Base-by-base conservation (phyloP, 768 basidiomycete species). In the Tricholoma hemisulphureum region DNA sequence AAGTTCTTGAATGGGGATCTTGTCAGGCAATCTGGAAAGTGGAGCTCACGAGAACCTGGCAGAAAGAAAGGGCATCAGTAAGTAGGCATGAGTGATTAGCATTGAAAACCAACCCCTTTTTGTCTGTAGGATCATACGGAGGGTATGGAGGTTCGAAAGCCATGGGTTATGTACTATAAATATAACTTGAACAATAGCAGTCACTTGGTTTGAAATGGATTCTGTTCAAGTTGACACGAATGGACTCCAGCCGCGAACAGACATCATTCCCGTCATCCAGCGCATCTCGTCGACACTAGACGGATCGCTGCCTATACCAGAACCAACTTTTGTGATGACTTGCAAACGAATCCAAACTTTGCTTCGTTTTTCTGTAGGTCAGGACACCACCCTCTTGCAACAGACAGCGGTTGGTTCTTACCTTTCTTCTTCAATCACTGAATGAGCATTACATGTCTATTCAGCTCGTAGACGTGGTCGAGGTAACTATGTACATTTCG, bases 51-150 rank as follows among this genome's bases (percentile, higher is more conserved):
- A 85, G 69, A 88, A 91, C 62, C 89, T 89, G 61, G 10, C 23
- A 51, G 43, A 50, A 21, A n/a, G 13, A 48, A n/a, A 57, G 37
- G 59, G 54, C 13, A 34, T 54, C 6, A 49, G 48, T 32, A 28
- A 49, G n/a, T n/a, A 10, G 26, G 26, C n/a, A 8, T 16, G n/a
- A n/a, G n/a, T n/a, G n/a, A 31, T 37, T 28, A 41, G 41, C 52
- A 10, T 37, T 13, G 37, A 9, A 39, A 26, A 64, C 79, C 63
- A 66, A 88, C 89, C 88, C 77, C 24, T 74, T 63, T 69, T 73
- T 84, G 69, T 92, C 91, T 2, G 78, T 82, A 7, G 90, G 90
- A 71, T 92, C 89, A 64, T 87, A 90, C 0, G 91, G 87, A 2
- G 83, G 80, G 65, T 81, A 83, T 3, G 88, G 82, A 26, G 87